Evolutionary conservation across 768 basidiomycete genomes (phyloP).

Genomic region (Suillus brevipes): DNA sequence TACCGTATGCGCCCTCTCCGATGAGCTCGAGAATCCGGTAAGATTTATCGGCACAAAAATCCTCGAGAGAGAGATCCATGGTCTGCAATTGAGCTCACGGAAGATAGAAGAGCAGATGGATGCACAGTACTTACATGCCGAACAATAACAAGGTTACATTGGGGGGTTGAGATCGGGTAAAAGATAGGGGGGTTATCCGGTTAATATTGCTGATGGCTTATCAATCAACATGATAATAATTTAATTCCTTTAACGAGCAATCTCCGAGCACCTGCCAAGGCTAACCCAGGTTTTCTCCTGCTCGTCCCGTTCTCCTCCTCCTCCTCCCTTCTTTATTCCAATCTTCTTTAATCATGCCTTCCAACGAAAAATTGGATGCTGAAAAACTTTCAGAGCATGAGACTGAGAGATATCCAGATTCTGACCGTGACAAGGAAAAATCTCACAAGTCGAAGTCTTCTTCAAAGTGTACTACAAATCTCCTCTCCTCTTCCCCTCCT

Average conservation of each 20-base stretch:
- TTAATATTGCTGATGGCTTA: slow-evolving; percentile 5
- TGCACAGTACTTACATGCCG: slow-evolving; percentile 3
- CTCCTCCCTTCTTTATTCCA: slow-evolving; percentile 5
- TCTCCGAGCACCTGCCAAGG: slow-evolving; percentile 3
- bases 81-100: slow-evolving; percentile 6
- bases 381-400: slow-evolving; percentile 18
- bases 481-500: slow-evolving; percentile 11
- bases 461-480: slow-evolving; percentile 31
- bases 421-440: slow-evolving; percentile 15
- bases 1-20: slow-evolving; percentile 94
- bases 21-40: slow-evolving; percentile 83
- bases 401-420: slow-evolving; percentile 23
- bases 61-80: slow-evolving; percentile 35
- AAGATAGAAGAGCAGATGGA: slow-evolving; percentile 1
- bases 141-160: neutral
- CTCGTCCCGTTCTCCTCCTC: slow-evolving; percentile 2
- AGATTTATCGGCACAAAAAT: slow-evolving; percentile 50
- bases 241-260: slow-evolving; percentile 8
- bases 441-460: slow-evolving; percentile 27
- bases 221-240: slow-evolving; percentile 6
- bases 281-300: slow-evolving; percentile 1
- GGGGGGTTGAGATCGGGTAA: neutral
- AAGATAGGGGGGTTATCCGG: slow-evolving; percentile 3
- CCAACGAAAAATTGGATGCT: slow-evolving; percentile 23
- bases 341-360: slow-evolving; percentile 17